Evolutionary conservation across 495 filamentous ascomycete genomes (phyloP).

Genomic region (Neurospora tetraspora): DNA sequence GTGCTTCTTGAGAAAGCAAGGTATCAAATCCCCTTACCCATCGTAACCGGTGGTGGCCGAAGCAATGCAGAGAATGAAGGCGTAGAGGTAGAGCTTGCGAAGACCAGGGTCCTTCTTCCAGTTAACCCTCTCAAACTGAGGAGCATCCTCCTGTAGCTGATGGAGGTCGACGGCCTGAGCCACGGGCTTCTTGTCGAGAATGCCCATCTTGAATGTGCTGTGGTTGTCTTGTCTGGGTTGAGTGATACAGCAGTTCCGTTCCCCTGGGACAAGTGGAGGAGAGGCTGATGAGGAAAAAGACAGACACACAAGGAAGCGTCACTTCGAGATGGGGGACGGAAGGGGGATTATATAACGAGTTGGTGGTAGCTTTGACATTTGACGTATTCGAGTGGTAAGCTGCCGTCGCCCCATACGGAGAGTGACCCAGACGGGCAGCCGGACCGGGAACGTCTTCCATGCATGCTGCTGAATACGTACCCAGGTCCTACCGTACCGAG

Average conservation of each 20-base stretch:
- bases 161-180: slow-evolving; percentile 13
- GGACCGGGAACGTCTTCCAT: slow-evolving; percentile 15
- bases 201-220: slow-evolving; percentile 16
- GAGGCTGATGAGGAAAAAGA: slow-evolving; percentile 8
- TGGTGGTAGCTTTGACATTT: not conserved
- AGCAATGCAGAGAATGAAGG: slow-evolving; percentile 47
- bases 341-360: slow-evolving; percentile 13
- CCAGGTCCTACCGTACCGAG: not conserved
- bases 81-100: slow-evolving; percentile 51
- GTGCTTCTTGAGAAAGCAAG: not conserved
- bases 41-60: slow-evolving; percentile 61
- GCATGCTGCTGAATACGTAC: not conserved
- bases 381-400: not conserved
- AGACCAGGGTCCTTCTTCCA: slow-evolving; percentile 52
- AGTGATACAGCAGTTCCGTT: slow-evolving; percentile 10
- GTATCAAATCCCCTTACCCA: slow-evolving; percentile 27
- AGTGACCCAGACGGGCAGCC: slow-evolving; percentile 14
- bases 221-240: slow-evolving; percentile 3
- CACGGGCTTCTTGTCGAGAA: slow-evolving; percentile 28
- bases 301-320: slow-evolving; percentile 5
- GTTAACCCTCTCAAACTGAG: slow-evolving; percentile 47
- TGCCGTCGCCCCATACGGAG: not conserved
- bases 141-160: slow-evolving; percentile 41
- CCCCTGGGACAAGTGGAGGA: slow-evolving; percentile 12
- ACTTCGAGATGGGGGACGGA: not conserved